Evolutionary conservation across 352 stramenopile species (phyloP), one percentile per base, ranked within the genome.

Genomic region (Globisporangium rhizosaccharum): DNA sequence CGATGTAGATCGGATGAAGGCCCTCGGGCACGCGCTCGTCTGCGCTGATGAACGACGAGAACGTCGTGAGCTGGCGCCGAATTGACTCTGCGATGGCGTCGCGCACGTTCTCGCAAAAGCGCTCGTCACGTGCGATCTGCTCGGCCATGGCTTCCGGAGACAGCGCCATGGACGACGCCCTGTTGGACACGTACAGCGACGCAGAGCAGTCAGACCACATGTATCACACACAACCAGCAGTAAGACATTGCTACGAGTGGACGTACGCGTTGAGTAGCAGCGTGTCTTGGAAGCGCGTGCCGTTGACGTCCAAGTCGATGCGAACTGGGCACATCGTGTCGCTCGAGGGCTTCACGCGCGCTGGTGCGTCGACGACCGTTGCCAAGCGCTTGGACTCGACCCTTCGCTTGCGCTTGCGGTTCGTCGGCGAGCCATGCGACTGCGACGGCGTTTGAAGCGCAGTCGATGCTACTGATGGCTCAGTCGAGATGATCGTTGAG

Each of bases 291-390:
- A 82, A 94, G 2, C 80, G 75, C 56, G 84, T 69, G 20, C 82
- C 82, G 56, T 90, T 75, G 49, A 88, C 67, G 42, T 94, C 79
- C 18, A 94, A 72, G 47, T 94, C 82, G 37, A 94, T 71, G 17
- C 84, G 82, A 48, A 94, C 82, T 11, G 84, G 82, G 37, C 79
- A 88, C 15, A 94, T 73, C 60, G 76, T 45, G 45, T 92, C 82
- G 2, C 50, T 44, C 6, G 64, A 70, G 1, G 67, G 51, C 36
- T 42, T 46, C 3, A 46, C 48, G 49, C 65, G 45, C 11, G 41
- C 41, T 2, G 53, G 26, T 1, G 52, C 26, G 26, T 17, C 15
- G 17, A 62, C 54, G 12, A 56, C 49, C 44, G 46, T 57, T 28
- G 56, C 52, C 36, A 88, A 65, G 51, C 79, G 64, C 45, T 81